Evolutionary conservation across 208 protist species (phyloP).

Genomic region (Leishmania tropica): DNA sequence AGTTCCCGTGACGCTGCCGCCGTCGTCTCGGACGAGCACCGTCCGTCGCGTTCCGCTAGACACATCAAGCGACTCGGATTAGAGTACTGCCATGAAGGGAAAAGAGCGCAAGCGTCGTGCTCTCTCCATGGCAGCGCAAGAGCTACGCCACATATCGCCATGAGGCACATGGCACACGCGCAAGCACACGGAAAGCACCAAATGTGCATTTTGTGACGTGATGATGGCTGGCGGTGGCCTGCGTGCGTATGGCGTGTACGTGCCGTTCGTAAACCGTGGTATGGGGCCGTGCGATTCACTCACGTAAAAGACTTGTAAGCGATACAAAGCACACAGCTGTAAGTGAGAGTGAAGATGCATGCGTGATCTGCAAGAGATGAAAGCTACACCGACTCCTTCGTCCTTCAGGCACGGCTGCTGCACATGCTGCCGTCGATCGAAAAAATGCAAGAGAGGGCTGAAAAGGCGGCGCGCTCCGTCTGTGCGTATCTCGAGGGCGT

Average conservation of each 20-base stretch:
- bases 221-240: not conserved
- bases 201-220: not conserved
- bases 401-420: not conserved
- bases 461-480: not conserved
- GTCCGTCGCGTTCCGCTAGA: slow-evolving; percentile 39
- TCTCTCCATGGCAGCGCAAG: not conserved
- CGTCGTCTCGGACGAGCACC: slow-evolving; percentile 16
- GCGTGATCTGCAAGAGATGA: not conserved
- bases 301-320: not conserved
- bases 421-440: not conserved
- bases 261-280: not conserved
- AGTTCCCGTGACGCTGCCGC: slow-evolving; percentile 34
- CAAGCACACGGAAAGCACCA: not conserved
- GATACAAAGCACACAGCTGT: not conserved
- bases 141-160: not conserved
- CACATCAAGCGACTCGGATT: slow-evolving; percentile 49
- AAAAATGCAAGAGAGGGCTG: not conserved
- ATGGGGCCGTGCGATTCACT: not conserved
- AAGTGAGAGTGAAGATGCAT: not conserved
- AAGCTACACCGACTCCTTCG: not conserved
- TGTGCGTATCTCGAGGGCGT: not conserved
- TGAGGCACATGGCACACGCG: not conserved
- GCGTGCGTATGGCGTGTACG: not conserved
- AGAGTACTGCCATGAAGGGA: not conserved
- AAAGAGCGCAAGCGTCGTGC: not conserved